A percentile compares a stretch with the other conserved stretches of the same genome.
phyloP scores from a whole-genome alignment of 345 rosid genomes.

The Salix udensis region DNA sequence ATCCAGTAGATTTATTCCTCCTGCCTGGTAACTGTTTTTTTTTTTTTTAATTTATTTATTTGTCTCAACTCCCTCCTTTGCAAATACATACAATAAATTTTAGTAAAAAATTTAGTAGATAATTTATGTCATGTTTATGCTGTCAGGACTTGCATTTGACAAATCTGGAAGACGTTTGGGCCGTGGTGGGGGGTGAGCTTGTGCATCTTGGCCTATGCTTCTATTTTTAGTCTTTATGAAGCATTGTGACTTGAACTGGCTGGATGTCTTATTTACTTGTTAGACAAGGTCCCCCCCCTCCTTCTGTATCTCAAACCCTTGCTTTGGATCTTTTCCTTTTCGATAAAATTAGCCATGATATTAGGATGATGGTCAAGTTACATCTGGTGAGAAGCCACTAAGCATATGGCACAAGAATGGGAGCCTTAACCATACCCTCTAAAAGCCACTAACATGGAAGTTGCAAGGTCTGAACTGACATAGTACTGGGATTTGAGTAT shows the following conservation, averaged over 20 bases:
- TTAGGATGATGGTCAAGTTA: too few relatives aligned
- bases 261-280: too few relatives aligned
- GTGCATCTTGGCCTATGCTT: neutral
- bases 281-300: too few relatives aligned
- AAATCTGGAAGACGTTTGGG: conserved; percentile 85
- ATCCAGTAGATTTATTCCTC: conserved; percentile 73
- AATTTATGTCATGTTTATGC: neutral
- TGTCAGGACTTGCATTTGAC: conserved; percentile 93
- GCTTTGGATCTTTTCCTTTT: neutral
- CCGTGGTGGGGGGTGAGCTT: conserved; percentile 88
- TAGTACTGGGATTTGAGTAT: neutral
- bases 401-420: neutral
- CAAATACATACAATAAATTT: neutral
- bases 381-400: too few relatives aligned
- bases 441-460: neutral
- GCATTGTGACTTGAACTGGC: neutral
- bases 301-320: neutral
- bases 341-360: too few relatives aligned
- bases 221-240: neutral
- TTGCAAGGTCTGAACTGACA: neutral
- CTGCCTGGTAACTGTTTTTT: conserved; percentile 66
- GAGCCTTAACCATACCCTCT: neutral
- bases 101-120: neutral
- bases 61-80: neutral
- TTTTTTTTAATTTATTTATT: too few relatives aligned